Conservation (phyloP, 75 land plant species). For the Picea sitchensis region DNA sequence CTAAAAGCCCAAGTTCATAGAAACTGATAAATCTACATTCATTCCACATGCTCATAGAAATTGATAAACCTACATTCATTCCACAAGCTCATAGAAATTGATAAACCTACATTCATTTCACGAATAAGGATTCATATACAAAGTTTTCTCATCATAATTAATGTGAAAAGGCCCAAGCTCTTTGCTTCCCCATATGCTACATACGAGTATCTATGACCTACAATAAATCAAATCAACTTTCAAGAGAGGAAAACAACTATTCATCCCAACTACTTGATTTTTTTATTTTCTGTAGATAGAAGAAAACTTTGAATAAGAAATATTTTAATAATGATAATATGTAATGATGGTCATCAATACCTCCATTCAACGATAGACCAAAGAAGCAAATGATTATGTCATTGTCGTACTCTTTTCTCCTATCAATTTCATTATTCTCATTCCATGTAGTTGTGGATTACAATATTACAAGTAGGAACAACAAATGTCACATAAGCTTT, state of each 20-base stretch:
- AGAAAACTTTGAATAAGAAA: no score
- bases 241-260: no score
- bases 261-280: no score
- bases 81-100: background rate
- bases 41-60: no score
- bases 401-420: constrained; percentile 13
- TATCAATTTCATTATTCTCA: background rate
- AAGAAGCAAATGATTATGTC: constrained; percentile 43
- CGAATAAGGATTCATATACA: constrained; percentile 37
- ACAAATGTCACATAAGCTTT: no score
- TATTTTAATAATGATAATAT: no score
- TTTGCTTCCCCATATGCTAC: constrained; percentile 67
- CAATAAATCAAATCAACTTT: background rate
- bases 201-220: constrained; percentile 77
- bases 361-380: constrained; percentile 90
- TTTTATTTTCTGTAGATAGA: no score
- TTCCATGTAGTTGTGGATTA: no score
- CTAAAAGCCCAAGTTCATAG: no score
- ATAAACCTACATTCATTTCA: constrained; percentile 22
- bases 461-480: no score
- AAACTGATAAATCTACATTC: no score
- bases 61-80: no score
- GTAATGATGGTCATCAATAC: constrained; percentile 10
- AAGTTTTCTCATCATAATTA: constrained; percentile 44
- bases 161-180: constrained; percentile 45